Evolutionary conservation across 306 rosid genomes (phyloP), one percentile per base, ranked within the genome.

Genomic region (Cicer chorassanicum): DNA sequence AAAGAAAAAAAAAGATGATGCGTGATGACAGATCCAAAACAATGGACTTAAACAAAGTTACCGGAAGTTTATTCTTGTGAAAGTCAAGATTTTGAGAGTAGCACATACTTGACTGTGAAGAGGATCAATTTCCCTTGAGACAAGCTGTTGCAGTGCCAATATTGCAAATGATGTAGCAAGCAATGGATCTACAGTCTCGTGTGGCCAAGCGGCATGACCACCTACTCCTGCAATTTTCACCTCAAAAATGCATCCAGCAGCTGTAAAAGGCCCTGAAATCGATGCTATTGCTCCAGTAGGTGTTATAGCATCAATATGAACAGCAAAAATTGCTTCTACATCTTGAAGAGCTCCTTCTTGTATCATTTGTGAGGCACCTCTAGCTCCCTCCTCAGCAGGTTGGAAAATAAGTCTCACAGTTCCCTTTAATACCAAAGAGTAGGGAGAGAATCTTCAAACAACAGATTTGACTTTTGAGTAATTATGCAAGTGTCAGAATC

Each of bases 301-400:
- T 51, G 61, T 64, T 6, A 0, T 1, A 46, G 1, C 5, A 59
- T 66, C 82, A 6, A 91, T 66, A 50, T 91, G 96, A 86, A 89
- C 55, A 16, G 65, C 85, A 38, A 82, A 87, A 74, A 91, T 89
- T 56, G 96, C 93, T 82, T 91, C 83, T 7, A 76, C 87, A 61
- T 84, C 86, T 77, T 75, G 76, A 81, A 89, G 88, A 18, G 67
- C 90, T 72, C 92, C 93, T 60, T 84, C 89, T 66, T 87, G 75
- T 54, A 91, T 87, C 88, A 91, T 75, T 42, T 72, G n/a, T 21
- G 78, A 53, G 42, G 96, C 89, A 44, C 96, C 92, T 14, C 62
- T 57, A 42, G 84, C 86, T 81, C 87, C 90, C 84, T 91, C 96
- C 84, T 89, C 96, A 13, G 84, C 96, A n/a, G 96, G 92, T 82